Base-by-base conservation (phyloP, 2,329 filamentous ascomycete genomes). In the Microsporum audouinii region DNA sequence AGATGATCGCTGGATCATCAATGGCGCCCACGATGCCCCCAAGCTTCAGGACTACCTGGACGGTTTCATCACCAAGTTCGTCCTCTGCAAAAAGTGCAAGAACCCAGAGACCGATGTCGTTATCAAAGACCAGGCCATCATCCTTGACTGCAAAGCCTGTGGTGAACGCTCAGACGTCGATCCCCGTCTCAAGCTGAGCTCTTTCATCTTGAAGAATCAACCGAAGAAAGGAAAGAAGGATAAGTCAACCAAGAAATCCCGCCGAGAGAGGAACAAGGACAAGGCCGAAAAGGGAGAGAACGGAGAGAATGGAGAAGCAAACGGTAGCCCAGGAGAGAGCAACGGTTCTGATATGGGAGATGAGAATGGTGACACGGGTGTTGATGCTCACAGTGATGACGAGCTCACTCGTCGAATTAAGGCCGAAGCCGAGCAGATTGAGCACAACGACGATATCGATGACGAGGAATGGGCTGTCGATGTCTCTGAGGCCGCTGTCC, bases 1-100 rank as follows among this genome's bases (percentile, higher is more conserved):
- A 71, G 92, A 97, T 75, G 94, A 99, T 75, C 94, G 94, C 75
- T 99, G 94, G 92, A 99, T 99, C 79, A 97, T 99, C 84, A 99
- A 99, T 79, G 94, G 94, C 74, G 90, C 92, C 68, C 94, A 99
- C 75, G 94, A 99, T 68, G 86, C 92, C 65, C 79, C 82, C 76
- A 97, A 97, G 82, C 88, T 99, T 57, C 94, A 99, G 81, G 94
- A 97, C 75, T 91, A 96, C 70, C 88, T 99, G 57, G 92, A 97
- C 75, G 91, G 91, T 70, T 99, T 99, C 84, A 99, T 99, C 79
- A 84, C 87, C 81, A 96, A 90, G 80, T 99, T 97, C 69, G 94
- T 99, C 71, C 91, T 99, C 66, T 99, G 94, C 88, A 95, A 95
- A 81, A 92, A 95, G 76, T 99, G 94, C 87, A 96, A 96, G 85